Base-by-base conservation (phyloP, 352 stramenopile genomes). In the Plasmopara muralis region DNA sequence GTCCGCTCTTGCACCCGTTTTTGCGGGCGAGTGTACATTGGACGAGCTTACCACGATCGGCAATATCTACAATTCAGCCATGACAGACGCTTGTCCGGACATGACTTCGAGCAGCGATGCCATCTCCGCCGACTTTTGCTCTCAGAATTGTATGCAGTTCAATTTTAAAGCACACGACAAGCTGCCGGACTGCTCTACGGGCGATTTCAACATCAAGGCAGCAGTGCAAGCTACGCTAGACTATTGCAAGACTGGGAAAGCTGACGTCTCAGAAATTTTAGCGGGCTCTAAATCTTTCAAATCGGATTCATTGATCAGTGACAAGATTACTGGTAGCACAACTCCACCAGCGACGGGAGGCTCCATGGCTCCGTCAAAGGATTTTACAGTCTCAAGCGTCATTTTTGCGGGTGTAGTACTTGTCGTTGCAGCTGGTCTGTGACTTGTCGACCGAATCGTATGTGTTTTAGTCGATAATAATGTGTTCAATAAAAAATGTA, bases 161-260 rank as follows among this genome's bases (percentile, higher is more conserved):
- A 52, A 69, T 41, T 35, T 35, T 9, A 18, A 45, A 5, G 47
- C 68, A 49, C 15, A 59, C 9, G 37, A 47, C 6, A 5, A 56
- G 14, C 45, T 72, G 8, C 64, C 64, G 9, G 50, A 69, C 38
- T 72, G 64, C 30, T 55, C 58, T 10, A 56, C 9, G 8, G 45
- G 45, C 34, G 64, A 60, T 15, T 30, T 72, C 25, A 66, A 60
- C 47, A 20, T 68, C 16, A 57, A 61, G n/a, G 20, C 46, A 10
- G 46, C 38, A 0, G 14, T 72, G 14, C 37, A 53, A 46, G 16
- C 35, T 18, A 28, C 54, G 6, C 31, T 69, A 12, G 52, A 57
- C 18, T 59, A 50, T 42, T 69, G 64, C 40, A 35, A 52, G 12
- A 49, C 35, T 43, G 46, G 43, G 6, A 65, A 35, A 9, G 40